Evolutionary conservation across 257 asterid species (phyloP).

Genomic region (Capsicum chinense): DNA sequence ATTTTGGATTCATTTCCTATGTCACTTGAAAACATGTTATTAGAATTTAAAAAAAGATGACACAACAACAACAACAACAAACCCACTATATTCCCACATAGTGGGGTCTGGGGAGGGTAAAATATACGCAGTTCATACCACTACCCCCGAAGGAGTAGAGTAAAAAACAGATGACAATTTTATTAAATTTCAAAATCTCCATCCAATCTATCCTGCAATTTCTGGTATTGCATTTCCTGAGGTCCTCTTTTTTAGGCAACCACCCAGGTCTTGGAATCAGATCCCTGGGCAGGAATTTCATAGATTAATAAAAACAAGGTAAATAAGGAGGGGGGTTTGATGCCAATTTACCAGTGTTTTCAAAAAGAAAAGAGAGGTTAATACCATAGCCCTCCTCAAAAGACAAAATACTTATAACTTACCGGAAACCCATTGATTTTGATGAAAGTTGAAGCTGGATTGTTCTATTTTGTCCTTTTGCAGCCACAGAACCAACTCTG

Average conservation of each 20-base stretch:
- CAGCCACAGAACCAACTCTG: constrained; percentile 75
- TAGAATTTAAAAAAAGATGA: background rate
- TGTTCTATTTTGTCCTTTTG: constrained; percentile 35
- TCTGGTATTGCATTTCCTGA: background rate
- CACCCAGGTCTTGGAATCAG: background rate
- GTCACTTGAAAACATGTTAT: constrained; percentile 2
- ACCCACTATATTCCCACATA: no score
- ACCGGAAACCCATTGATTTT: background rate
- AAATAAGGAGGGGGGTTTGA: no score
- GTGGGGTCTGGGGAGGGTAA: no score
- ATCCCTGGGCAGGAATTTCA: background rate
- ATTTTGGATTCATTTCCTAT: background rate
- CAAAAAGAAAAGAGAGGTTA: no score
- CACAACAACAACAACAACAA: no score
- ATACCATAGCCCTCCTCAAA: background rate
- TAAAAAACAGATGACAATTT: background rate
- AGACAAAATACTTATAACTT: background rate
- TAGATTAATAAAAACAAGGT: background rate
- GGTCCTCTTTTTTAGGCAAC: background rate
- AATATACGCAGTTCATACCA: no score
- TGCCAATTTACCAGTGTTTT: no score
- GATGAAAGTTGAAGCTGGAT: background rate
- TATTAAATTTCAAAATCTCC: constrained; percentile 20
- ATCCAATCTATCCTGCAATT: constrained; percentile 13
- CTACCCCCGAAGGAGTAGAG: no score